Conservation (phyloP, 2,329 filamentous ascomycete genomes). For the Stagonosporopsis vannaccii region DNA sequence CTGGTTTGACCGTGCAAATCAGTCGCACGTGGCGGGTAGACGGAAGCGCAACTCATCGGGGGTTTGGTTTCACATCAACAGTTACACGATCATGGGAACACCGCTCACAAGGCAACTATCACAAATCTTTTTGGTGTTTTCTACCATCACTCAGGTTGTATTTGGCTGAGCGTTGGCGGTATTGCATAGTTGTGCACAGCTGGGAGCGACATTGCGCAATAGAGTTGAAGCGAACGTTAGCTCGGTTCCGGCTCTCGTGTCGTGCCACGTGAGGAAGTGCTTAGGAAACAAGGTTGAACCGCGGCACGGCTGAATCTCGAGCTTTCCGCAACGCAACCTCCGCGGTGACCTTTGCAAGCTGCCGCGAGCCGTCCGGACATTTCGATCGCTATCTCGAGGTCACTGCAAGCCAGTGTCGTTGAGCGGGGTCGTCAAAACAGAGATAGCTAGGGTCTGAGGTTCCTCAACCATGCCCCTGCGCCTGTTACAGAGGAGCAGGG, state of each 20-base stretch:
- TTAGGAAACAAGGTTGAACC: conserved; percentile 4
- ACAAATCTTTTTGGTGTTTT: background rate
- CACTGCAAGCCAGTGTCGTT: background rate
- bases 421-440: conserved; percentile 8
- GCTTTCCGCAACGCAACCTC: conserved; percentile 1
- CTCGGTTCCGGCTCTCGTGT: background rate
- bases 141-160: background rate
- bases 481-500: conserved; percentile 3
- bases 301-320: conserved; percentile 8
- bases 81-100: conserved; percentile 2
- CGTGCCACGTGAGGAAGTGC: conserved; percentile 13
- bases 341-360: background rate
- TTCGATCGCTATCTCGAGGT: background rate
- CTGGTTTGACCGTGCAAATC: background rate
- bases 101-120: background rate
- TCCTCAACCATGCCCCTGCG: conserved; percentile 3
- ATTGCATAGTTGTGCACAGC: background rate
- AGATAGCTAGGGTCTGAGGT: conserved; percentile 7
- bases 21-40: conserved; percentile 15
- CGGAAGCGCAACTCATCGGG: conserved; percentile 14
- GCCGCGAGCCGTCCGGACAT: background rate
- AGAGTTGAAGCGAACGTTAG: conserved; percentile 8
- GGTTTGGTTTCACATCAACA: conserved; percentile 12
- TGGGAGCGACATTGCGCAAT: background rate
- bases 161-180: conserved; percentile 1